A percentile compares a stretch with the other conserved stretches of the same genome.
Evolutionary conservation across 345 rosid genomes (phyloP).

Genomic region (Ailanthus altissimus): DNA sequence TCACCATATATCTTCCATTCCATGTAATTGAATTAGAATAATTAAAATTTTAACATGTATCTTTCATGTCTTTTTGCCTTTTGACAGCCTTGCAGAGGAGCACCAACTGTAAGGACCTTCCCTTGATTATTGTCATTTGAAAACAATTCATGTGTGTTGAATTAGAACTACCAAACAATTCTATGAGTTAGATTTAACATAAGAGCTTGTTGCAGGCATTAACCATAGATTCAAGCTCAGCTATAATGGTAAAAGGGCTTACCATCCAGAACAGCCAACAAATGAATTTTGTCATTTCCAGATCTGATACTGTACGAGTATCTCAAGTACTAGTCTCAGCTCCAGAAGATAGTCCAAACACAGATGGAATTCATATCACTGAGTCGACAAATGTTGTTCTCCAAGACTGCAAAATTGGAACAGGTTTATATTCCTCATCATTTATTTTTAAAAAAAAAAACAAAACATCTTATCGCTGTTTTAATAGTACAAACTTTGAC

Average conservation of each 20-base stretch:
- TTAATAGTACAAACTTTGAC: not conserved
- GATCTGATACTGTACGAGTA: constrained; percentile 61
- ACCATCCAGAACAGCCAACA: constrained; percentile 94
- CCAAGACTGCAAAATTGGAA: constrained; percentile 91
- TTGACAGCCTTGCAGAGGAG: constrained; percentile 87
- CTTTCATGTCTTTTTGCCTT: constrained; percentile 25
- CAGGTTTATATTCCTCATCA: constrained; percentile 55
- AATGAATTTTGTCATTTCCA: constrained; percentile 81
- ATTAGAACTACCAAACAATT: not conserved
- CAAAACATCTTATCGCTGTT: not conserved
- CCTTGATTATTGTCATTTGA: constrained; percentile 18
- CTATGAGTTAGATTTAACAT: constrained; percentile 24
- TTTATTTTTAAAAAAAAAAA: not conserved
- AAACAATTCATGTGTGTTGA: constrained; percentile 12
- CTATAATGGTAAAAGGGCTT: constrained; percentile 66
- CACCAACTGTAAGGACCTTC: constrained; percentile 68
- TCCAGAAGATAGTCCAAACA: constrained; percentile 95
- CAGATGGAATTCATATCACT: constrained; percentile 92
- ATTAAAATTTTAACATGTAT: constrained; percentile 24
- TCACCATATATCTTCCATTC: constrained; percentile 11
- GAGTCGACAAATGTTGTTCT: constrained; percentile 73
- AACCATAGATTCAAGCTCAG: constrained; percentile 89
- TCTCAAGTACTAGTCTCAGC: constrained; percentile 65
- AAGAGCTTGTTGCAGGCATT: constrained; percentile 59
- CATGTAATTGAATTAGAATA: constrained; percentile 18